phyloP scores from a whole-genome alignment of 371 early-diverging fungal genomes.

The Mucor piriformis region DNA sequence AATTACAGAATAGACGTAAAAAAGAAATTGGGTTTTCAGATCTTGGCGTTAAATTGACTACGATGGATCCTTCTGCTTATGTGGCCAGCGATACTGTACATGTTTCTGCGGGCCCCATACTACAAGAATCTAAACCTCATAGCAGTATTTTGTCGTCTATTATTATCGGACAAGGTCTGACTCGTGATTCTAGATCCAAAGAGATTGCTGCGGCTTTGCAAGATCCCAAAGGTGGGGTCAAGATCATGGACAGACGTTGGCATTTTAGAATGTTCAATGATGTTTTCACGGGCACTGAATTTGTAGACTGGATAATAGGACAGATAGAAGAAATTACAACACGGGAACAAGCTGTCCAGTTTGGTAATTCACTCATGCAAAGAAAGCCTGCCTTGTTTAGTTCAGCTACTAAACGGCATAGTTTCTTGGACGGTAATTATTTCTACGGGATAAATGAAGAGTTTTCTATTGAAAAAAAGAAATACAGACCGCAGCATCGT shows the following conservation, averaged over 20 bases:
- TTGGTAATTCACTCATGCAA: constrained; percentile 80
- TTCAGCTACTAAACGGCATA: constrained; percentile 74
- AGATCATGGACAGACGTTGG: constrained; percentile 87
- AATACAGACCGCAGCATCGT: constrained; percentile 22
- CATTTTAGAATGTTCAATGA: constrained; percentile 78
- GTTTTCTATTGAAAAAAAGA: constrained; percentile 50
- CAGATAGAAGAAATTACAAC: constrained; percentile 80
- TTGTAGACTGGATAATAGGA: constrained; percentile 88
- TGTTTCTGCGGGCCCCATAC: background rate
- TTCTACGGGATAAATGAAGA: constrained; percentile 82
- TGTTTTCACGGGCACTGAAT: constrained; percentile 86
- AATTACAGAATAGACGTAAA: constrained; percentile 46
- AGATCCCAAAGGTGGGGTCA: constrained; percentile 70
- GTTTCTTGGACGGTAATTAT: constrained; percentile 91
- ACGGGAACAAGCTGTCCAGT: constrained; percentile 81
- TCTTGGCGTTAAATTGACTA: constrained; percentile 45
- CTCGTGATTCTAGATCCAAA: constrained; percentile 54
- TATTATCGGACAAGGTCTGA: constrained; percentile 32
- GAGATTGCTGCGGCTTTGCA: constrained; percentile 80
- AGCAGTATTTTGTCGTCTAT: constrained; percentile 36
- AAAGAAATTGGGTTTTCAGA: constrained; percentile 43
- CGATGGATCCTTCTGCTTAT: constrained; percentile 54
- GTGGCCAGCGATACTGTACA: constrained; percentile 28
- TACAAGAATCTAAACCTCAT: constrained; percentile 10
- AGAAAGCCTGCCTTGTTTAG: constrained; percentile 72